Conservation (phyloP, 805 yeast genomes). For the Ascoidea tarda region DNA sequence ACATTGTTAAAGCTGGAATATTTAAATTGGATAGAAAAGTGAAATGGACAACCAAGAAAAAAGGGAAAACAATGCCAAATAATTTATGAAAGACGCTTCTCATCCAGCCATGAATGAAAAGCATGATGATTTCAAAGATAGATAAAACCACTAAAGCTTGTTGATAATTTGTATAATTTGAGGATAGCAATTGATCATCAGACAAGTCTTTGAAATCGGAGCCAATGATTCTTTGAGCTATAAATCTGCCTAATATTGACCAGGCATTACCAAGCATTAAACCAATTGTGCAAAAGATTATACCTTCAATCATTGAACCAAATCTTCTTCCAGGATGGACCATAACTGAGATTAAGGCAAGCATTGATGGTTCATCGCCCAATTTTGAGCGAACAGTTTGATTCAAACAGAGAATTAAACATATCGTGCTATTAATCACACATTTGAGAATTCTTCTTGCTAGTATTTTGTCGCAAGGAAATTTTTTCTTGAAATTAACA, state of each 20-base stretch:
- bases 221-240: conserved; percentile 25
- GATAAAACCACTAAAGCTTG: conserved; percentile 30
- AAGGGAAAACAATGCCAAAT: conserved; percentile 30
- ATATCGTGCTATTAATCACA: conserved; percentile 24
- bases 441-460: conserved; percentile 22
- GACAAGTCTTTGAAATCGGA: conserved; percentile 13
- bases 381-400: conserved; percentile 20
- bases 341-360: conserved; percentile 30
- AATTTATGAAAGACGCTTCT: conserved; percentile 31
- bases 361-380: conserved; percentile 29
- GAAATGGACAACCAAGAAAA: conserved; percentile 37
- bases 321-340: conserved; percentile 36
- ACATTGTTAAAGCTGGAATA: conserved; percentile 18
- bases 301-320: conserved; percentile 31
- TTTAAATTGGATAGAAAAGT: conserved; percentile 24
- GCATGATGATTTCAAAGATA: conserved; percentile 29
- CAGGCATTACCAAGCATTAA: conserved; percentile 27
- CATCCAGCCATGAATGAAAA: conserved; percentile 34
- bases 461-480: neutral
- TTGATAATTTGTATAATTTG: conserved; percentile 19
- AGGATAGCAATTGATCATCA: conserved; percentile 18
- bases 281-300: conserved; percentile 26
- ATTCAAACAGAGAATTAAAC: conserved; percentile 26
- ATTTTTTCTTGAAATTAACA: too few species aligned
- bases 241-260: conserved; percentile 24